Evolutionary conservation across 768 basidiomycete species (phyloP).

Genomic region (Kondoa malvinella): DNA sequence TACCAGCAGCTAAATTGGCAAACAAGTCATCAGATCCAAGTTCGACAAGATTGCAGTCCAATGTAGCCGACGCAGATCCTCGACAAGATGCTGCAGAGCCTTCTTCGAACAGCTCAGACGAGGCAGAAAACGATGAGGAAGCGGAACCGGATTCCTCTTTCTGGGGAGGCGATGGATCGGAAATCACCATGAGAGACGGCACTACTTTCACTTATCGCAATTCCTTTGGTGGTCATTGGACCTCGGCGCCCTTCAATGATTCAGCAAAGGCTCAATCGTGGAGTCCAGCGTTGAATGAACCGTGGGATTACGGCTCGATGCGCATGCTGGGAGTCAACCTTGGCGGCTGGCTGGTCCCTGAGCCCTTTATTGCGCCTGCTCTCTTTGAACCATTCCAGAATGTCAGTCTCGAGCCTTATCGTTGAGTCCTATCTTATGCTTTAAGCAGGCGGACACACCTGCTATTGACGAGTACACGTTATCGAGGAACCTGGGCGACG

Average conservation of each 20-base stretch:
- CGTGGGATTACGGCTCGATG: constrained; percentile 20
- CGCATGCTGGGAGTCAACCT: constrained; percentile 22
- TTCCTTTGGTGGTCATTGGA: constrained; percentile 40
- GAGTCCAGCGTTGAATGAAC: constrained; percentile 27
- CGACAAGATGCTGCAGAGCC: not conserved
- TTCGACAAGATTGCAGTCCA: not conserved
- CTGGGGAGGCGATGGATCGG: not conserved
- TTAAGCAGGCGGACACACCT: constrained; percentile 34
- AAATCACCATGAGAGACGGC: constrained; percentile 11
- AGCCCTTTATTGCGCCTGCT: constrained; percentile 47
- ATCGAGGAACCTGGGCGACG: constrained; percentile 50
- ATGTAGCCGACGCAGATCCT: not conserved
- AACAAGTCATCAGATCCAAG: not conserved
- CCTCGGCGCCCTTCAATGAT: constrained; percentile 26
- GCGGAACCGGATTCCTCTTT: not conserved
- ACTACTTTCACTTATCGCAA: constrained; percentile 54
- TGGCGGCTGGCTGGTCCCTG: constrained; percentile 46
- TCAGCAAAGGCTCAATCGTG: constrained; percentile 30
- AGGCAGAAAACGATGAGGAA: too few relatives aligned
- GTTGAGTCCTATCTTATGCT: constrained; percentile 27
- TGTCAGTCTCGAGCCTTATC: constrained; percentile 29
- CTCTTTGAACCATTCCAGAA: constrained; percentile 34
- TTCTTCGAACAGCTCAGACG: not conserved
- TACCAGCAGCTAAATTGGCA: not conserved
- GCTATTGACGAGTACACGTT: constrained; percentile 72